Conservation (phyloP, 129 eudicot species). For the Lactuca saligna region DNA sequence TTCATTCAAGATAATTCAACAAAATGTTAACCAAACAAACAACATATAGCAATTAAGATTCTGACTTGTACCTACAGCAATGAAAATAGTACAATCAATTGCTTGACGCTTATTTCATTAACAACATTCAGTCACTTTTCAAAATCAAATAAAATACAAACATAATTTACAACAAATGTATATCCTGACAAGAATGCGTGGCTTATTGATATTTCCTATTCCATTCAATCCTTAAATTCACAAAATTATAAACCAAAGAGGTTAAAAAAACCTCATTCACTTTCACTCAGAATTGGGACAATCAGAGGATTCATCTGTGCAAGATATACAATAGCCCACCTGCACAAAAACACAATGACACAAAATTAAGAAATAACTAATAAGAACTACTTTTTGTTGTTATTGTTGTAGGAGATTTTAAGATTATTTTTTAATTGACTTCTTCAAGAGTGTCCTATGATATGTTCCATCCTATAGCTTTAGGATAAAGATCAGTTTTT, state of each 20-base stretch:
- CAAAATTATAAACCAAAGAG: constrained; percentile 17
- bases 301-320: constrained; percentile 64
- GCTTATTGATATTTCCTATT: not conserved
- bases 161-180: not conserved
- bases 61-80: not conserved
- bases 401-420: too few species aligned
- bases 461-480: too few species aligned
- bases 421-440: too few species aligned
- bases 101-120: constrained; percentile 10
- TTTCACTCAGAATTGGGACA: constrained; percentile 53
- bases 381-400: too few species aligned
- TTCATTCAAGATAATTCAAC: too few species aligned
- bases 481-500: too few species aligned
- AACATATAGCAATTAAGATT: too few species aligned
- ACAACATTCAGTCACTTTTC: constrained; percentile 1
- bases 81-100: too few species aligned
- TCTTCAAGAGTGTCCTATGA: too few species aligned
- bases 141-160: constrained; percentile 18
- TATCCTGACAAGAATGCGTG: constrained; percentile 7
- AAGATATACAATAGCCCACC: constrained; percentile 60
- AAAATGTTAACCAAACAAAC: too few species aligned
- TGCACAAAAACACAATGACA: constrained; percentile 13
- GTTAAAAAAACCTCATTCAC: constrained; percentile 34
- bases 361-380: too few species aligned
- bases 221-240: constrained; percentile 14